Evolutionary conservation across 306 rosid genomes (phyloP).

Genomic region (Cyclanthera cordifolia): DNA sequence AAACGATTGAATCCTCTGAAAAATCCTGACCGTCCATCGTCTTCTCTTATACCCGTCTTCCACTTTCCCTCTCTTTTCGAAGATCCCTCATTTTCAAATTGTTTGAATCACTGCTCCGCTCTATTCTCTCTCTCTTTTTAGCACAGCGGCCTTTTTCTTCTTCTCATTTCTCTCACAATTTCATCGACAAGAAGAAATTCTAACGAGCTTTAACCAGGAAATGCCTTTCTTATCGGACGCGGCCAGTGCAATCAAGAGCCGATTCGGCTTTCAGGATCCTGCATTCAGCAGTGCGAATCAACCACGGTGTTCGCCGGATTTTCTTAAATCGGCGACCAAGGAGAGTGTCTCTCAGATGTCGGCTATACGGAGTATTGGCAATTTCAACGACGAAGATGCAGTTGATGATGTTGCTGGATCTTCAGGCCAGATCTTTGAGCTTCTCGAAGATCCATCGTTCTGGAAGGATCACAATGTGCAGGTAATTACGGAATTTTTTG

Average conservation of each 20-base stretch:
- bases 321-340: conserved; percentile 43
- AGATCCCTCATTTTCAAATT: conserved; percentile 7
- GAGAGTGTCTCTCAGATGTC: conserved; percentile 36
- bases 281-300: conserved; percentile 32
- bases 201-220: too few relatives aligned
- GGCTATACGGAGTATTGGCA: conserved; percentile 32
- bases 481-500: conserved; percentile 27
- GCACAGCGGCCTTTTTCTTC: neutral
- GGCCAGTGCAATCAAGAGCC: conserved; percentile 70
- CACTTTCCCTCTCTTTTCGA: conserved; percentile 7
- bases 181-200: too few relatives aligned
- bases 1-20: neutral
- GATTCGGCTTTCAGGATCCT: conserved; percentile 72
- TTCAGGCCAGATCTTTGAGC: conserved; percentile 53
- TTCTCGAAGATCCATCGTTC: conserved; percentile 74
- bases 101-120: neutral
- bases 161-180: too few relatives aligned
- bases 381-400: conserved; percentile 37
- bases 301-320: conserved; percentile 52
- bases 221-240: conserved; percentile 85
- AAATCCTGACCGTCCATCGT: conserved; percentile 9
- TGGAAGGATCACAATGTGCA: conserved; percentile 98
- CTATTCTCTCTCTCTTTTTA: neutral
- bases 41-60: neutral
- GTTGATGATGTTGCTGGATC: conserved; percentile 27